These are phyloP conservation scores for Stephanodiscus triporus DNA, from an alignment of 108 stramenopile species.

Conservation along the genomic window DNA sequence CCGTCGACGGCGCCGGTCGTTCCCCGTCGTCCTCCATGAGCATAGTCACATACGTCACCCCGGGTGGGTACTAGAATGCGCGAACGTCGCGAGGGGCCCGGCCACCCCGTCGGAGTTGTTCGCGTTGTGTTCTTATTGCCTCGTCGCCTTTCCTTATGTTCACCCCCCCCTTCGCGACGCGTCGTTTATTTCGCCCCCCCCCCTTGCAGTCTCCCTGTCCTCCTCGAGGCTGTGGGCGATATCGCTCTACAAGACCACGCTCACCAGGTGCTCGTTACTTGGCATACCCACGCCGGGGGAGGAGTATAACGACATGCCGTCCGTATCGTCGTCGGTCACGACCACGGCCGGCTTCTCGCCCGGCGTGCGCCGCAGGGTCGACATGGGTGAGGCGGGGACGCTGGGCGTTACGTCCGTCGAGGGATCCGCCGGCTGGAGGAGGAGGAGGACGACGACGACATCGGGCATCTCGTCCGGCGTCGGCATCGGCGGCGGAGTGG, in stretches of 20 bases:
- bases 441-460: neutral
- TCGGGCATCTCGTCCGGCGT: neutral
- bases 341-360: constrained; percentile 1
- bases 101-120: neutral
- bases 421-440: constrained; percentile 25
- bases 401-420: constrained; percentile 4
- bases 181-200: neutral
- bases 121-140: neutral
- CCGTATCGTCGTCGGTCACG: constrained; percentile 36
- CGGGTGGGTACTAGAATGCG: neutral
- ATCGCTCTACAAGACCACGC: constrained; percentile 57
- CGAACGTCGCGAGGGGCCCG: too few relatives aligned
- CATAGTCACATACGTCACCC: constrained; percentile 64
- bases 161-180: neutral
- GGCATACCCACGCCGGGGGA: constrained; percentile 24
- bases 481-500: constrained; percentile 27
- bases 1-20: neutral
- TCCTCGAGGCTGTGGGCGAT: constrained; percentile 61
- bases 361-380: constrained; percentile 12
- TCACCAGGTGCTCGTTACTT: constrained; percentile 58
- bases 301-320: constrained; percentile 44
- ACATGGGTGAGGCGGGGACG: constrained; percentile 25
- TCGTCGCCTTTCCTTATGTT: neutral
- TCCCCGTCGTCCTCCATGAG: constrained; percentile 56
- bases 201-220: constrained; percentile 46